These are phyloP conservation scores for Trypanosoma cruzi DNA, from an alignment of 208 protist genomes.

Conservation along the genomic window DNA sequence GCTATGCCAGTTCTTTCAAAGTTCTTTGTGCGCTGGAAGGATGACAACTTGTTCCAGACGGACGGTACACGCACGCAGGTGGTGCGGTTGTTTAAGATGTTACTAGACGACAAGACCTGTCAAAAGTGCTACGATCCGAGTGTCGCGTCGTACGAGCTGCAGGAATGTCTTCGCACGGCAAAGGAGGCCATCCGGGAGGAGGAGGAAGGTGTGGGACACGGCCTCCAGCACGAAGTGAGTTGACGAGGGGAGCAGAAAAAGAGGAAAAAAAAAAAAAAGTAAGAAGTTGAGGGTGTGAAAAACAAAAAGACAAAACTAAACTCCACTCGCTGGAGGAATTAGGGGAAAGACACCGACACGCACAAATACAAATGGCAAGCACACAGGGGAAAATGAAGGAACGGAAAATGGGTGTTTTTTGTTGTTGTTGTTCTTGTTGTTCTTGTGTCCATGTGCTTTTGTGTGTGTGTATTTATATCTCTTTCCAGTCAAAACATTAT, in stretches of 20 bases:
- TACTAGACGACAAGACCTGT: slow-evolving; percentile 84
- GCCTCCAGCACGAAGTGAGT: neutral
- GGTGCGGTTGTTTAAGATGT: slow-evolving; percentile 62
- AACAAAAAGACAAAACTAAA: neutral
- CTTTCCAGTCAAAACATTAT: neutral
- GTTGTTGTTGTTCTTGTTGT: neutral
- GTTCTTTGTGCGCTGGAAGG: slow-evolving; percentile 82
- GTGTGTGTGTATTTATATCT: neutral
- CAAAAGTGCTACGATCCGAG: slow-evolving; percentile 78
- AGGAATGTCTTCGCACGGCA: slow-evolving; percentile 78
- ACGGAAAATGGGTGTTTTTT: neutral
- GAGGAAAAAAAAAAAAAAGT: neutral
- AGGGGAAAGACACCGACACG: neutral
- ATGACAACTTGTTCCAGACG: slow-evolving; percentile 75
- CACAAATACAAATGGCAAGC: neutral
- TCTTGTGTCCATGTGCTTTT: neutral
- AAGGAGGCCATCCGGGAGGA: slow-evolving; percentile 49
- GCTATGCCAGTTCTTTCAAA: slow-evolving; percentile 88
- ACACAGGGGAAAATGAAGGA: neutral
- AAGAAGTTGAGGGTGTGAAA: neutral
- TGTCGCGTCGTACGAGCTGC: slow-evolving; percentile 84
- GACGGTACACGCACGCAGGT: slow-evolving; percentile 66
- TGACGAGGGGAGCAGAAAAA: neutral
- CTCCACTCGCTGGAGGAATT: neutral
- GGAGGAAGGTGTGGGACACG: slow-evolving; percentile 16